A percentile compares a stretch with the other conserved stretches of the same genome.
phyloP scores from a whole-genome alignment of 257 asterid species.

The Solanum etuberosum region DNA sequence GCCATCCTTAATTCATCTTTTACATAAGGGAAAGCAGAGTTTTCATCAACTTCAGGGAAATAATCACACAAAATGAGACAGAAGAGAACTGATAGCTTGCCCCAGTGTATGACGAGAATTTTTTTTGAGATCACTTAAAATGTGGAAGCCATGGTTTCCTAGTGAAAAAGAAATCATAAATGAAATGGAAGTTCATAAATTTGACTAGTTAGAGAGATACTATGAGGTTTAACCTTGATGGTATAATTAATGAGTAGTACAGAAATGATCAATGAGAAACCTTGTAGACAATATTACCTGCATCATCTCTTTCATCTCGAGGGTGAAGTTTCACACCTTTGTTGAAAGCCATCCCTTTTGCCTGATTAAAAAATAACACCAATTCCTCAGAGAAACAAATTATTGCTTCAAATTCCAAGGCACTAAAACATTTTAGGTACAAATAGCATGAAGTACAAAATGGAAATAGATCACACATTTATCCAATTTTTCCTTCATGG shows the following conservation, averaged over 20 bases:
- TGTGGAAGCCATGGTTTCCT: not conserved
- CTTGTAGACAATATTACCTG: conserved; percentile 34
- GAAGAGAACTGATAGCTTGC: not conserved
- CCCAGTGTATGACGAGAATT: not conserved
- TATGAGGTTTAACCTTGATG: not conserved
- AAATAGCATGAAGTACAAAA: not conserved
- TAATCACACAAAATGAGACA: not conserved
- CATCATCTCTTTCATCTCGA: conserved; percentile 72
- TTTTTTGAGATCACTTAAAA: not conserved
- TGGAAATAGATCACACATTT: not conserved
- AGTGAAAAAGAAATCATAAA: not conserved
- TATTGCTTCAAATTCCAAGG: not conserved
- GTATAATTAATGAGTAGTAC: not conserved
- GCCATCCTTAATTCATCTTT: conserved; percentile 91
- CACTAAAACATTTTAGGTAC: not conserved
- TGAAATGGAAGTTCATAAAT: not conserved
- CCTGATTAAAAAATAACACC: conserved; percentile 32
- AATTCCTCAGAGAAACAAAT: not conserved
- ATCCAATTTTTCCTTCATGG: not conserved
- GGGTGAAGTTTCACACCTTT: conserved; percentile 54
- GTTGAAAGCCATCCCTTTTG: conserved; percentile 92
- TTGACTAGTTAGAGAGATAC: not conserved
- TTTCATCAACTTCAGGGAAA: not conserved
- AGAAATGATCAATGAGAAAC: not conserved
- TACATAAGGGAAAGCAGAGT: not conserved